Conservation (phyloP, 176 grass and related monocot genomes). For the Oryza nivara region DNA sequence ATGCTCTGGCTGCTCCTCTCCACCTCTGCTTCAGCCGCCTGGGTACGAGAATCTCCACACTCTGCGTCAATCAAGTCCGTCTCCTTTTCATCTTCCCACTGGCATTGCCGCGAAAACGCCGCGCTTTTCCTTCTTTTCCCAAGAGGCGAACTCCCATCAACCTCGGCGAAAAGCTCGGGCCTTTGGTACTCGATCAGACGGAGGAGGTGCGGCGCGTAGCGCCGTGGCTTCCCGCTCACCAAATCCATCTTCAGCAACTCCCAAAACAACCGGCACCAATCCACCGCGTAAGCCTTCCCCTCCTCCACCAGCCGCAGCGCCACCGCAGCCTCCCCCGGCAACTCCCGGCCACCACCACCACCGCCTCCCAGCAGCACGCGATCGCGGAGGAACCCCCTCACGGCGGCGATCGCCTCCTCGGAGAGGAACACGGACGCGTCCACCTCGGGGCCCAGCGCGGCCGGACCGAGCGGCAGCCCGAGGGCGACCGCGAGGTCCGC, state of each 20-base stretch:
- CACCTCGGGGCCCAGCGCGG: background rate
- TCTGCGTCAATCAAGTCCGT: background rate
- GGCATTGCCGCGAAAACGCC: slow-evolving; percentile 9
- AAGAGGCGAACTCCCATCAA: background rate
- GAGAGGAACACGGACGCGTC: slow-evolving; percentile 16
- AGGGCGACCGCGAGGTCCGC: slow-evolving; percentile 37
- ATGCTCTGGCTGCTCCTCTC: background rate
- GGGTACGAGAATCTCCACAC: background rate
- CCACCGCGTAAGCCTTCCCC: slow-evolving; percentile 41
- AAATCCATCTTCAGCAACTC: slow-evolving; percentile 25
- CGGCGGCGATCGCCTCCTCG: slow-evolving; percentile 42
- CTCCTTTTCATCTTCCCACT: background rate
- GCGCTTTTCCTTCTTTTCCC: slow-evolving; percentile 3
- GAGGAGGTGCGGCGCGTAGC: slow-evolving; percentile 21
- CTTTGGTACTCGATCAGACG: slow-evolving; percentile 32
- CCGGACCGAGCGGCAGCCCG: background rate
- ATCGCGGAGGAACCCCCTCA: slow-evolving; percentile 40
- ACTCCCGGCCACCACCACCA: background rate
- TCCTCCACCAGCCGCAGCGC: slow-evolving; percentile 42
- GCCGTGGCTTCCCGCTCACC: background rate
- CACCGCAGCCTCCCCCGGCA: slow-evolving; percentile 11
- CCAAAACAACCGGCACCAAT: slow-evolving; percentile 45
- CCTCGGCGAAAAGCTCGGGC: slow-evolving; percentile 17
- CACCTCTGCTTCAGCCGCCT: background rate
- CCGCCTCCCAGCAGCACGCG: slow-evolving; percentile 29